phyloP scores from a whole-genome alignment of 2,329 filamentous ascomycete species.

The Coniella vitis region DNA sequence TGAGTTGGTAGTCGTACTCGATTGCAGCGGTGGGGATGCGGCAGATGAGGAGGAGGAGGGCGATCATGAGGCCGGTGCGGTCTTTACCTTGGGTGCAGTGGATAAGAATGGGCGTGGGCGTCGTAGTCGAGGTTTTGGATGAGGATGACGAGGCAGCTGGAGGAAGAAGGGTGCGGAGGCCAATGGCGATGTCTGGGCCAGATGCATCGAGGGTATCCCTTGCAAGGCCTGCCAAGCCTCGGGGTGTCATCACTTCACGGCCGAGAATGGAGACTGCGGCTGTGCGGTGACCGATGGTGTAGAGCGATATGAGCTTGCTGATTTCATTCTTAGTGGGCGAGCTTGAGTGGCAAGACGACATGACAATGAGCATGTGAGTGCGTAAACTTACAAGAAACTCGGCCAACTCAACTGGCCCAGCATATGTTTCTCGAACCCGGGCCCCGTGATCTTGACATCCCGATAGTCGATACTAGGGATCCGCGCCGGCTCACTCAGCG shows the following conservation, averaged over 20 bases:
- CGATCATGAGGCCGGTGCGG: slow-evolving; percentile 65
- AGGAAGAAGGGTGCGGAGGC: slow-evolving; percentile 17
- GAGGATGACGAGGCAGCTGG: slow-evolving; percentile 32
- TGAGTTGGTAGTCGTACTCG: slow-evolving; percentile 64
- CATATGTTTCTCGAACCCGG: slow-evolving; percentile 61
- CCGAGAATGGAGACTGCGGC: slow-evolving; percentile 65
- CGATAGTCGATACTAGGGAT: slow-evolving; percentile 59
- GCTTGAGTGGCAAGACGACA: no score
- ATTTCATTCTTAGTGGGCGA: no score
- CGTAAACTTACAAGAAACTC: slow-evolving; percentile 55
- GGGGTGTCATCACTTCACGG: slow-evolving; percentile 62
- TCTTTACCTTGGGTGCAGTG: slow-evolving; percentile 92
- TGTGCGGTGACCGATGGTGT: slow-evolving; percentile 59
- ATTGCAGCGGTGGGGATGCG: slow-evolving; percentile 53
- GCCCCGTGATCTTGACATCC: slow-evolving; percentile 68
- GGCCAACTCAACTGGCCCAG: slow-evolving; percentile 62
- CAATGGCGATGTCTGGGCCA: slow-evolving; percentile 48
- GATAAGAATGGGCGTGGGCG: slow-evolving; percentile 55
- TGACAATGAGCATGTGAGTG: background rate
- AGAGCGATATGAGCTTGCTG: slow-evolving; percentile 55
- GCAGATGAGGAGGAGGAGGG: slow-evolving; percentile 61
- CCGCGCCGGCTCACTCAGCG: slow-evolving; percentile 47
- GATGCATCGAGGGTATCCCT: slow-evolving; percentile 64
- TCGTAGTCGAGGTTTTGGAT: slow-evolving; percentile 24
- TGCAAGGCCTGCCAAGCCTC: slow-evolving; percentile 65